Percentiles rank a stretch among this genome's conserved stretches.
Conservation (phyloP, 371 early-diverging fungal species). For the Smittium mucronatum region DNA sequence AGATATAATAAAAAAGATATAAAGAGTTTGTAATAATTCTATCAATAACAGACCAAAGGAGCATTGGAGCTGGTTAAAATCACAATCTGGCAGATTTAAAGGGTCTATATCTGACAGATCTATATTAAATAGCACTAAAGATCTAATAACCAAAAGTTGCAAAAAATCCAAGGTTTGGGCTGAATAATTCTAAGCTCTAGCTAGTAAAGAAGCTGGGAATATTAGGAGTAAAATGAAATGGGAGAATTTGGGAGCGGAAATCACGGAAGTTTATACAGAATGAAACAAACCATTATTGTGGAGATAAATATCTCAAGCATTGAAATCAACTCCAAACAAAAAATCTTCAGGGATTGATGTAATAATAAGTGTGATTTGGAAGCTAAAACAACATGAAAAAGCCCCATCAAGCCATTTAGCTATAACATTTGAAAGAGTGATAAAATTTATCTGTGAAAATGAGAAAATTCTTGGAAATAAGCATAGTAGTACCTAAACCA, state of each 20-base stretch:
- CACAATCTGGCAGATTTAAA: background rate
- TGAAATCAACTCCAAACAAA: background rate
- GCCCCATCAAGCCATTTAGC: no score
- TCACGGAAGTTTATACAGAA: background rate
- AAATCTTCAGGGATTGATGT: background rate
- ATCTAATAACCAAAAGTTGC: background rate
- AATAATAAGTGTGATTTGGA: background rate
- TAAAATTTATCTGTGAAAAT: background rate
- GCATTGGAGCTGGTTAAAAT: background rate
- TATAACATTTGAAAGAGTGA: no score
- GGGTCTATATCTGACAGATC: background rate
- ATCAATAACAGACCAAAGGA: background rate
- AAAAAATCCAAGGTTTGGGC: background rate
- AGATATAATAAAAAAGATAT: background rate
- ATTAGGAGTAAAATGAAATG: background rate
- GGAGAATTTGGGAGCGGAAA: background rate
- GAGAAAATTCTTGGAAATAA: background rate
- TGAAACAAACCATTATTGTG: background rate
- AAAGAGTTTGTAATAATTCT: background rate
- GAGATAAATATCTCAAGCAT: background rate
- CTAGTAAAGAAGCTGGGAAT: background rate
- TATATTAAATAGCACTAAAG: background rate
- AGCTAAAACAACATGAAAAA: background rate
- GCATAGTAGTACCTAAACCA: background rate
- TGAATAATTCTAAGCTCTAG: background rate